These are phyloP conservation scores for Viridothelium virens DNA, from an alignment of 495 filamentous ascomycete genomes.

Conservation along the genomic window DNA sequence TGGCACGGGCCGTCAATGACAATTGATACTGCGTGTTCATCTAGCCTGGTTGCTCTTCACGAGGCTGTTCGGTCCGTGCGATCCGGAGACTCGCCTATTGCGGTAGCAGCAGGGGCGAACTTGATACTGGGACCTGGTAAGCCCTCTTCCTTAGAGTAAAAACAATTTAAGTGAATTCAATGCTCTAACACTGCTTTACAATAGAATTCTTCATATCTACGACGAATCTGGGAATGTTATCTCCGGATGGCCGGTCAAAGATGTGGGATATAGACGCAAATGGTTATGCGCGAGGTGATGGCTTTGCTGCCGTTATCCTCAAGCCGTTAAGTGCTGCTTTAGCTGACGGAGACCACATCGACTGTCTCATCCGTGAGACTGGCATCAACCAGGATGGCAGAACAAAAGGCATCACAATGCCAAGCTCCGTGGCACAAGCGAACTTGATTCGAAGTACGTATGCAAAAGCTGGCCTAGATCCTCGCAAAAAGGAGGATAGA, in stretches of 20 bases:
- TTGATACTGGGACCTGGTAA: conserved; percentile 17
- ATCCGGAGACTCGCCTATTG: conserved; percentile 36
- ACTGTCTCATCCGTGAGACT: conserved; percentile 2
- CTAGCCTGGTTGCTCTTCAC: conserved; percentile 40
- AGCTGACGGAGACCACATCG: conserved; percentile 3
- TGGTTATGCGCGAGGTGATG: conserved; percentile 6
- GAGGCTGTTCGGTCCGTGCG: conserved; percentile 41
- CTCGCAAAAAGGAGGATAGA: conserved; percentile 15
- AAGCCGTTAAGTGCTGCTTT: neutral
- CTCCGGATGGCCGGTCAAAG: neutral
- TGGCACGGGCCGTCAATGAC: conserved; percentile 9
- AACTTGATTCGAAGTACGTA: conserved; percentile 35
- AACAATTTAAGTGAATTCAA: too few species aligned
- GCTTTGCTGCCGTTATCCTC: conserved; percentile 5
- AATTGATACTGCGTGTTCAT: conserved; percentile 37
- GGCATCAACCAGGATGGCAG: conserved; percentile 37
- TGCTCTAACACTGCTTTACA: too few species aligned
- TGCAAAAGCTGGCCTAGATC: conserved; percentile 33
- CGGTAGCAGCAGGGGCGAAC: conserved; percentile 40
- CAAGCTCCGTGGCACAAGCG: conserved; percentile 32
- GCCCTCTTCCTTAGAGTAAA: too few species aligned
- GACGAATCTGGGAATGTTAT: neutral
- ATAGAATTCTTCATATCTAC: too few species aligned
- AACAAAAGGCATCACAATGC: conserved; percentile 36
- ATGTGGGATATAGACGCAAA: conserved; percentile 7